Base-by-base conservation (phyloP, 2,329 filamentous ascomycete species). In the Pestalotiopsis sp. region DNA sequence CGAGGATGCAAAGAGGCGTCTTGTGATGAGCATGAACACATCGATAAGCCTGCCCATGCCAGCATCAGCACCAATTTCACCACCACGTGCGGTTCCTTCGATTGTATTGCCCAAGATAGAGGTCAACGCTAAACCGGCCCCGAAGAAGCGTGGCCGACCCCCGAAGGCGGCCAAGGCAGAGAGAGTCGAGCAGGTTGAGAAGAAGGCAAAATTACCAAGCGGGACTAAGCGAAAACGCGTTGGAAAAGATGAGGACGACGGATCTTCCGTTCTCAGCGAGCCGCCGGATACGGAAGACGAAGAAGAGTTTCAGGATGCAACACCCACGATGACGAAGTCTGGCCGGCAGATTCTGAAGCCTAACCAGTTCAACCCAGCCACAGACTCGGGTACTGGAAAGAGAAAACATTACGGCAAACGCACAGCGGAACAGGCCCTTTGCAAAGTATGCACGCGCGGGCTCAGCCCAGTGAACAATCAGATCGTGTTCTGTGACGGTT, bases 401-500 rank as follows among this genome's bases (percentile, higher is more conserved):
- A 77, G 80, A 72, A 79, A 70, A 70, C 78, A 76, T 73, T 79
- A 87, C 85, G 80, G 86, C 70, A 91, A 91, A 80, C 86, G 89
- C 71, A 89, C 87, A 25, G 86, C 75, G 70, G 88, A 90, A 75
- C 83, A 88, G 70, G 85, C 86, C 14, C 84, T 92, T 39, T 96
- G 93, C 82, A 91, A 90, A 73, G 86, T 88, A 71, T 97, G 93
- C 80, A 87, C 90, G 66, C 85, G 93, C 72, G 90, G 92, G 11
- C 87, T 92, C 72, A 93, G 91, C 75, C 91, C 92, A 3, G 78
- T 84, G n/a, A 89, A 83, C 73, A 96, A 96, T 80, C 88, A 91
- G 80, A 95, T 97, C 77, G 93, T 96, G 2, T 94, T 95, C 79
- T 97, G 93, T 81, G 92, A 95, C 79, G 90, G 90, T 17, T 97